Conservation (phyloP, 2,329 filamentous ascomycete species). For the Penicillium glabrum region DNA sequence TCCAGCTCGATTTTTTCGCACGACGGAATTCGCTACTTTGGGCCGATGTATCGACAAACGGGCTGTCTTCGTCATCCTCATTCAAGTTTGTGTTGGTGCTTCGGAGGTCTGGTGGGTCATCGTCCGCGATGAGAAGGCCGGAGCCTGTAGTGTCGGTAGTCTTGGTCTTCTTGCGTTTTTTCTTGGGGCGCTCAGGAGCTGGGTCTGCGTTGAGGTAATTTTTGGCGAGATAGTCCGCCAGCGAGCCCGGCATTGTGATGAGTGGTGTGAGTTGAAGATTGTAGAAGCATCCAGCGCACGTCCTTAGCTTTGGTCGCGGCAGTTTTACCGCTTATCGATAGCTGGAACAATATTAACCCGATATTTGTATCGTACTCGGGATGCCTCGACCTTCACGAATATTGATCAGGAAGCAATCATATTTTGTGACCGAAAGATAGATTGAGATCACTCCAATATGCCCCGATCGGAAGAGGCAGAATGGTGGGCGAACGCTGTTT, state of each 20-base stretch:
- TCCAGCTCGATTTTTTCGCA: slow-evolving; percentile 79
- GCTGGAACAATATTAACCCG: slow-evolving; percentile 25
- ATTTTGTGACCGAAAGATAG: neutral
- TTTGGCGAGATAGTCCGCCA: slow-evolving; percentile 84
- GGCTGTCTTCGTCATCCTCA: slow-evolving; percentile 40
- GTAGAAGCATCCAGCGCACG: neutral
- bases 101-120: slow-evolving; percentile 41
- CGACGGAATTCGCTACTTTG: slow-evolving; percentile 61
- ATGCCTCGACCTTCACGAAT: neutral
- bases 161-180: slow-evolving; percentile 56
- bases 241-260: slow-evolving; percentile 37
- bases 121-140: slow-evolving; percentile 42
- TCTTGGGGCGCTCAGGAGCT: slow-evolving; percentile 51
- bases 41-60: slow-evolving; percentile 27
- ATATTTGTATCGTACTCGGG: slow-evolving; percentile 2
- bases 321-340: slow-evolving; percentile 20
- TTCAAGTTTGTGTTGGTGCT: slow-evolving; percentile 18
- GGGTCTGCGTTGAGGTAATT: slow-evolving; percentile 78
- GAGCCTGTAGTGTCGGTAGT: slow-evolving; percentile 45
- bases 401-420: neutral
- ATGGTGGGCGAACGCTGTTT: slow-evolving; percentile 64
- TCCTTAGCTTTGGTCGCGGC: neutral
- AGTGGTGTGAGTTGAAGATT: neutral
- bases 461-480: slow-evolving; percentile 49
- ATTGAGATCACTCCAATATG: slow-evolving; percentile 28